Base-by-base conservation (phyloP, 345 rosid species). In the Eucalyptus rudis region DNA sequence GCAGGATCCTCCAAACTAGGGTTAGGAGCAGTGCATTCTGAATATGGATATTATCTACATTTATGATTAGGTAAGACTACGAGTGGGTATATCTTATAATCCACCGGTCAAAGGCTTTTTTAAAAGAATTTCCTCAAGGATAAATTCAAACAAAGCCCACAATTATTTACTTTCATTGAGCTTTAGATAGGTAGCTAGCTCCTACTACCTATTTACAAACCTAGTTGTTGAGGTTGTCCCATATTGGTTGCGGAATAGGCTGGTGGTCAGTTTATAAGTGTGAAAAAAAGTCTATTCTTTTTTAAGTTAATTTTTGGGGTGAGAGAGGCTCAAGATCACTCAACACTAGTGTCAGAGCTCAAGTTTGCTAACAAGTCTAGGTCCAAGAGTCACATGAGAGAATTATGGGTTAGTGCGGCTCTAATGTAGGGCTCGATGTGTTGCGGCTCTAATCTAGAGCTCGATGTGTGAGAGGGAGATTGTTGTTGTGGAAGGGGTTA, bases 401-500 rank as follows among this genome's bases (percentile, higher is more conserved):
- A 51, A 52, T 52, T 19, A 51, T 16, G 56, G 56, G 22, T 51
- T 51, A 17, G 56, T 51, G 22, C 22, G 54, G 3, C 56, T 17
- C 2, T 7, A 52, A 19, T 52, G 2, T 19, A 19, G 4, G 24
- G 58, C 4, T 0, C 10, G 10, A 7, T 7, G 9, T 52, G 24
- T 52, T 51, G 22, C 8, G 54, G 3, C 56, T 17, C 2, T 7
- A 52, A 17, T 52, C 4, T 19, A 19, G 10, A 9, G 56, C 10
- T 0, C 4, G 10, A 7, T 7, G 10, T 52, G 24, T 52, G 24
- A 52, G 56, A 52, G 56, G 24, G 24, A 52, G 24, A 19, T 52
- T 52, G 24, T 52, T 52, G 56, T 52, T 52, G 10, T 19, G 58
- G 10, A 52, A 52, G 5, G 58, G 4, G 22, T 4, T 52, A 52